Percentiles rank a stretch among this genome's conserved stretches.
Conservation (phyloP, 768 basidiomycete genomes). For the Paxillus involutus region DNA sequence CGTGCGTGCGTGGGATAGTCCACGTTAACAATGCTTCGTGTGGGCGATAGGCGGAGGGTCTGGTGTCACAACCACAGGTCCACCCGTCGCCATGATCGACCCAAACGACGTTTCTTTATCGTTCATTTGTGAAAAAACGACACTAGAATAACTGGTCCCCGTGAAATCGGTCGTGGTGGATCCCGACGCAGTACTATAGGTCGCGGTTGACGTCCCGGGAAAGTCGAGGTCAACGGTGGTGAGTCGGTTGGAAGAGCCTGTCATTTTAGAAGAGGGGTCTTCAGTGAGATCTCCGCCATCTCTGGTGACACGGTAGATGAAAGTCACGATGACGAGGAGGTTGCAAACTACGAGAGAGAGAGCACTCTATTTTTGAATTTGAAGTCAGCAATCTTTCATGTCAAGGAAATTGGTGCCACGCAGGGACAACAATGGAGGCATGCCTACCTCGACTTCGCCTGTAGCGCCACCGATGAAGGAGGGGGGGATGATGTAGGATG, state of each 20-base stretch:
- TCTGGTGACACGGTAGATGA: slow-evolving; percentile 24
- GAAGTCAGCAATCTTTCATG: background rate
- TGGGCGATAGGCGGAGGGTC: background rate
- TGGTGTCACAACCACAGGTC: background rate
- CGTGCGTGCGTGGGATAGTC: background rate
- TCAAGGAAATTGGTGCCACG: no score
- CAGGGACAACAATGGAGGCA: background rate
- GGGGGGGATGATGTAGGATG: slow-evolving; percentile 36
- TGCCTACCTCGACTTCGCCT: slow-evolving; percentile 44
- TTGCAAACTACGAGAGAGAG: slow-evolving; percentile 43
- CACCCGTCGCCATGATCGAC: background rate
- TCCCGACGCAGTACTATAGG: background rate
- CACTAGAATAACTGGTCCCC: slow-evolving; percentile 8
- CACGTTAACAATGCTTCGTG: background rate
- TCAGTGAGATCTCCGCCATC: slow-evolving; percentile 13
- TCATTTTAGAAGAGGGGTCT: background rate
- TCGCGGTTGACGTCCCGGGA: background rate
- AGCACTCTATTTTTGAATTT: slow-evolving; percentile 24
- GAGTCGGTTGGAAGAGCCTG: slow-evolving; percentile 8
- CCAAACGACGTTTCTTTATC: slow-evolving; percentile 4
- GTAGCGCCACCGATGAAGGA: slow-evolving; percentile 16
- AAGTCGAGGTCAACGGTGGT: slow-evolving; percentile 27
- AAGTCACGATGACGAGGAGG: slow-evolving; percentile 38
- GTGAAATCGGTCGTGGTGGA: background rate
- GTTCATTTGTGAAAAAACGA: background rate